Conservation (phyloP, 2,329 filamentous ascomycete species). For the Fusarium sororula region DNA sequence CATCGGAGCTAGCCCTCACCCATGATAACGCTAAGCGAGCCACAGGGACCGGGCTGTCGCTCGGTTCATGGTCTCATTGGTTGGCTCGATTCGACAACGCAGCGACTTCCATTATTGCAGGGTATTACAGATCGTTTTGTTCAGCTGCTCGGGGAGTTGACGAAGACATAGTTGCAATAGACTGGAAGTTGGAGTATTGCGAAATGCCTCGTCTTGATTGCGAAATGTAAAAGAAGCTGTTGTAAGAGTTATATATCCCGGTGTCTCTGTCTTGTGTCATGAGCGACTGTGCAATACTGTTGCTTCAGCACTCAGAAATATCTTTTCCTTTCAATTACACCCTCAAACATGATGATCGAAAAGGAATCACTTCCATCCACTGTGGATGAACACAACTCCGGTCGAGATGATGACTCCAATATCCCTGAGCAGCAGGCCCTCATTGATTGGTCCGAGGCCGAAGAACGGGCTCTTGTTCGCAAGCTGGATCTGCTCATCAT, state of each 20-base stretch:
- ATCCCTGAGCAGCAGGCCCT: neutral
- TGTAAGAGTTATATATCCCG: neutral
- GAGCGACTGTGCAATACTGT: too few relatives aligned
- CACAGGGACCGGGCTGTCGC: neutral
- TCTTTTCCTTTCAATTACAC: neutral
- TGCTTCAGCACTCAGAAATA: neutral
- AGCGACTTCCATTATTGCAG: neutral
- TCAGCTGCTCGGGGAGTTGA: neutral
- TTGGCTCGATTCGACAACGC: neutral
- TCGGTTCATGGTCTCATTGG: slow-evolving; percentile 1
- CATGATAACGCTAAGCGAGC: neutral
- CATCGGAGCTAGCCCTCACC: neutral
- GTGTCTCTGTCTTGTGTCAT: neutral
- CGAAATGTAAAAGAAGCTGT: neutral
- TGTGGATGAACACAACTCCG: neutral
- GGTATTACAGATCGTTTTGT: neutral
- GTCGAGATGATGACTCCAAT: neutral
- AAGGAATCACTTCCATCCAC: neutral
- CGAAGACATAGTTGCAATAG: neutral
- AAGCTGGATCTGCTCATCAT: neutral
- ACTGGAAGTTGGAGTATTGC: neutral
- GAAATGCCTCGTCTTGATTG: neutral
- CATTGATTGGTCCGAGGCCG: slow-evolving; percentile 16
- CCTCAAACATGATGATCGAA: neutral
- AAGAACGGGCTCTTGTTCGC: slow-evolving; percentile 32